Evolutionary conservation across 176 grass and related monocot genomes (phyloP).

Genomic region (Avena insularis): DNA sequence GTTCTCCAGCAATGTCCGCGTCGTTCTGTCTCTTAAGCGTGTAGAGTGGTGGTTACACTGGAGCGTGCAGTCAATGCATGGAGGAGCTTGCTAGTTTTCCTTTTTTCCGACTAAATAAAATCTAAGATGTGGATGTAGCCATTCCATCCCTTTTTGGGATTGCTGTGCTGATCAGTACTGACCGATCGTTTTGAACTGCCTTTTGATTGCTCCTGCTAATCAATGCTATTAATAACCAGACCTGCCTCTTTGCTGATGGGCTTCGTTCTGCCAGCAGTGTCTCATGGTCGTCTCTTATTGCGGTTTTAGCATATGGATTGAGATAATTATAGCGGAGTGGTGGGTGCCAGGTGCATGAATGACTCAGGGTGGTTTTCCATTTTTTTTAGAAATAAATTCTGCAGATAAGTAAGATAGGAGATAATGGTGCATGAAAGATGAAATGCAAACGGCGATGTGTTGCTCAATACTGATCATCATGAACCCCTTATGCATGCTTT

Average conservation of each 20-base stretch:
- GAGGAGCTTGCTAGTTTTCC: not conserved
- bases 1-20: not conserved
- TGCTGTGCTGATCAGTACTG: not conserved
- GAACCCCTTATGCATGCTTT: not conserved
- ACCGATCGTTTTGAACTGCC: not conserved
- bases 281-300: not conserved
- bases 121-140: not conserved
- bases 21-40: not conserved
- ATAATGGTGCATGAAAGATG: not conserved
- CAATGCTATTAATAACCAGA: not conserved
- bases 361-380: not conserved
- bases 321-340: constrained; percentile 1
- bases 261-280: not conserved
- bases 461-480: not conserved
- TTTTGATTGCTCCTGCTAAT: not conserved
- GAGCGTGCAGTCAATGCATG: not conserved
- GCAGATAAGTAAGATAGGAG: not conserved
- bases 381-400: not conserved
- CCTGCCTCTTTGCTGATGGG: not conserved
- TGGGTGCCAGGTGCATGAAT: not conserved
- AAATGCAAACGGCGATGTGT: not conserved
- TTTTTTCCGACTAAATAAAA: not conserved
- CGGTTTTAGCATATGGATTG: not conserved
- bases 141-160: not conserved
- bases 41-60: not conserved